These are phyloP conservation scores for Fusarium sp. DNA, from an alignment of 2,329 filamentous ascomycete species.

Conservation along the genomic window DNA sequence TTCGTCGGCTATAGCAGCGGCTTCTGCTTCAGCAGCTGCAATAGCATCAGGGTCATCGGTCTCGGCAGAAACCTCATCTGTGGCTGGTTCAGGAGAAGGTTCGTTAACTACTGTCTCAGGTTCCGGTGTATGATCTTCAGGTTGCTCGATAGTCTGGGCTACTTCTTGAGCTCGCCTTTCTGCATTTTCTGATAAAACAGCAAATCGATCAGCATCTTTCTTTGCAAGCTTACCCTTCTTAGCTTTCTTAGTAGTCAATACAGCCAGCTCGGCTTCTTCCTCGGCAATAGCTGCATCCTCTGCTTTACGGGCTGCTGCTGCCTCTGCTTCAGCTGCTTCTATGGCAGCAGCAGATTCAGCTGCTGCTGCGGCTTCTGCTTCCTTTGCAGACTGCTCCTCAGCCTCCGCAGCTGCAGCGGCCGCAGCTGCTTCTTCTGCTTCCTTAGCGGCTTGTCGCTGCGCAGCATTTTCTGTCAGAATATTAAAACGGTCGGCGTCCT, in stretches of 20 bases:
- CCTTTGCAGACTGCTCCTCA: constrained; percentile 33
- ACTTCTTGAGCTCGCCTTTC: constrained; percentile 27
- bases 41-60: constrained; percentile 6
- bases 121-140: constrained; percentile 3
- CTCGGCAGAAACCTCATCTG: constrained; percentile 6
- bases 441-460: constrained; percentile 32
- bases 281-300: constrained; percentile 17
- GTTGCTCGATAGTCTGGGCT: constrained; percentile 40
- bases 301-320: constrained; percentile 23
- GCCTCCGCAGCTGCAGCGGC: constrained; percentile 13
- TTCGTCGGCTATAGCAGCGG: constrained; percentile 41
- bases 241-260: constrained; percentile 25
- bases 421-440: constrained; percentile 40
- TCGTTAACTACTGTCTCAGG: constrained; percentile 21
- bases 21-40: constrained; percentile 13
- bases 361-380: constrained; percentile 41
- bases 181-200: constrained; percentile 22
- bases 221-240: constrained; percentile 29
- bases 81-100: constrained; percentile 11
- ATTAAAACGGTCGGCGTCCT: constrained; percentile 35
- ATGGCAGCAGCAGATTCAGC: neutral
- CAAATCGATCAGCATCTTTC: constrained; percentile 31
- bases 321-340: constrained; percentile 27
- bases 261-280: constrained; percentile 30
- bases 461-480: constrained; percentile 36